These are phyloP conservation scores for Tetraselmis chui DNA, from an alignment of 139 green algal species.

Conservation along the genomic window DNA sequence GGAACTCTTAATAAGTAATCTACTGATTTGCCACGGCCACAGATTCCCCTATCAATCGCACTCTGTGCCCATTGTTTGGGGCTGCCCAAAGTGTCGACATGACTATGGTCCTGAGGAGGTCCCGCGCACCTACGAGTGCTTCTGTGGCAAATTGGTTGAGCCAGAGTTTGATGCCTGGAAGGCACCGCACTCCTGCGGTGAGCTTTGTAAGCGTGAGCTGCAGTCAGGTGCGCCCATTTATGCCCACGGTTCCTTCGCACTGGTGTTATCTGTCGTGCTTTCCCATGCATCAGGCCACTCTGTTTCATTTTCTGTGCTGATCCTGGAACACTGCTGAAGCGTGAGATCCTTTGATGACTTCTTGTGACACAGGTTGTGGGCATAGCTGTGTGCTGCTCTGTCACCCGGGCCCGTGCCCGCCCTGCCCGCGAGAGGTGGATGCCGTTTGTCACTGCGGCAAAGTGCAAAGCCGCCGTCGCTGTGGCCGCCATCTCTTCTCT, in stretches of 20 bases:
- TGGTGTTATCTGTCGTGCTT: no score
- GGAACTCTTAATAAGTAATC: no score
- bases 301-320: no score
- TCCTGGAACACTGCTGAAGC: no score
- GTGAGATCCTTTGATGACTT: no score
- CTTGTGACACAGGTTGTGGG: slow-evolving; percentile 42
- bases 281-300: no score
- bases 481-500: slow-evolving; percentile 45
- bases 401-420: slow-evolving; percentile 71
- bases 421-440: slow-evolving; percentile 54
- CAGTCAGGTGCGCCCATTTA: not conserved
- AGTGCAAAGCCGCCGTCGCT: slow-evolving; percentile 36
- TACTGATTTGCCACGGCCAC: not conserved
- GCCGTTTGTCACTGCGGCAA: slow-evolving; percentile 58
- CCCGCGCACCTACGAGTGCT: slow-evolving; percentile 58
- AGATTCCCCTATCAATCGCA: not conserved
- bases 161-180: slow-evolving; percentile 49
- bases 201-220: slow-evolving; percentile 40
- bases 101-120: slow-evolving; percentile 34
- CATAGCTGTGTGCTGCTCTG: slow-evolving; percentile 73
- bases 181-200: slow-evolving; percentile 60
- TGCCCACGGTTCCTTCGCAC: no score
- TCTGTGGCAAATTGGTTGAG: slow-evolving; percentile 50
- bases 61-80: slow-evolving; percentile 35
- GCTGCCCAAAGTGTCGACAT: slow-evolving; percentile 70